Percentiles rank a stretch among this genome's conserved stretches.
Evolutionary conservation across 345 rosid species (phyloP).

Genomic region (Turritis glabra): DNA sequence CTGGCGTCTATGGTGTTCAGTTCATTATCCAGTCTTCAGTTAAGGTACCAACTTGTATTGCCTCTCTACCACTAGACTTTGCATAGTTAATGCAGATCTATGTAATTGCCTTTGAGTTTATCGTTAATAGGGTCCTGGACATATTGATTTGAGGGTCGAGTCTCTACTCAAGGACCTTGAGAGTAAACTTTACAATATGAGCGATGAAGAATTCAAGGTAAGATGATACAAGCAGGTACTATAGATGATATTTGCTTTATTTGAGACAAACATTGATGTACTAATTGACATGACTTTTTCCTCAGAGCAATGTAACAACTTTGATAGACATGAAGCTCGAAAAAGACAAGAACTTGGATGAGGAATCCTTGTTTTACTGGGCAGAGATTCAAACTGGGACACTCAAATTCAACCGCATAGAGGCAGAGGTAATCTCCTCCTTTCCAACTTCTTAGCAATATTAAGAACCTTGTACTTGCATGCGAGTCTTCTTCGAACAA

Average conservation of each 20-base stretch:
- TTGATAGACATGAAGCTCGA: constrained; percentile 91
- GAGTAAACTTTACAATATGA: constrained; percentile 63
- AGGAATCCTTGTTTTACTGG: constrained; percentile 82
- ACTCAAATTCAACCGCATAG: constrained; percentile 70
- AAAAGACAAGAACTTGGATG: constrained; percentile 78
- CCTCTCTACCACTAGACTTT: constrained; percentile 3
- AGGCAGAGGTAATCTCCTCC: constrained; percentile 59
- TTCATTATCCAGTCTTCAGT: constrained; percentile 76
- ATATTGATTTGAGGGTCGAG: constrained; percentile 76
- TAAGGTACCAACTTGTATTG: constrained; percentile 49
- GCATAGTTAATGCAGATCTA: neutral
- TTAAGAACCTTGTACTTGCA: neutral
- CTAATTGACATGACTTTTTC: constrained; percentile 21
- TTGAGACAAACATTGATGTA: neutral
- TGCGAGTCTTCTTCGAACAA: neutral
- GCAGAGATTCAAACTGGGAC: constrained; percentile 63
- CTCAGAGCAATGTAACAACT: constrained; percentile 71
- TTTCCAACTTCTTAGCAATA: neutral
- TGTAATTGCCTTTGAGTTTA: neutral
- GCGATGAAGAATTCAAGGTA: constrained; percentile 78
- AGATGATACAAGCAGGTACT: constrained; percentile 11
- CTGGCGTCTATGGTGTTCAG: constrained; percentile 67
- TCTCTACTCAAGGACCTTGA: constrained; percentile 69
- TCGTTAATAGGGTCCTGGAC: constrained; percentile 59
- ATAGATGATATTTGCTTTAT: neutral